Conservation (phyloP, 2,329 filamentous ascomycete genomes). For the Colletotrichum lindemuthianum region DNA sequence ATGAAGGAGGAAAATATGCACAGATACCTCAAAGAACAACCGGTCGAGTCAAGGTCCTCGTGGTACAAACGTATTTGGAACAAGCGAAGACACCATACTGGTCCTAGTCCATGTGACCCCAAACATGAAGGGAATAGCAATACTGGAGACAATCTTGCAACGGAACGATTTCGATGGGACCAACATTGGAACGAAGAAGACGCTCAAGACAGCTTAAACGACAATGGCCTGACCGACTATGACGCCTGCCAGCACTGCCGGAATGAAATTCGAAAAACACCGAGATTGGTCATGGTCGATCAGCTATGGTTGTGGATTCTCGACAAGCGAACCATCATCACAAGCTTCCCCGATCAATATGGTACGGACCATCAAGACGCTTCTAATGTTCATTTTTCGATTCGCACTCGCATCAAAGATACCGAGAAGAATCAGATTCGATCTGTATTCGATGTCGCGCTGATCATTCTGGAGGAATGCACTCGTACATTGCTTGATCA, state of each 20-base stretch:
- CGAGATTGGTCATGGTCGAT: slow-evolving; percentile 53
- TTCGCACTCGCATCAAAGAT: slow-evolving; percentile 46
- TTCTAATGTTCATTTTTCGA: slow-evolving; percentile 52
- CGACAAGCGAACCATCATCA: slow-evolving; percentile 49
- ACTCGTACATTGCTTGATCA: slow-evolving; percentile 53
- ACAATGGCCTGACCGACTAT: too few relatives aligned
- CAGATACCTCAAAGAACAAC: too few relatives aligned
- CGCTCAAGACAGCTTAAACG: too few relatives aligned
- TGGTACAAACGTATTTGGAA: too few relatives aligned
- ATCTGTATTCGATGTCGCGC: slow-evolving; percentile 53
- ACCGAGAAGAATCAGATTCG: slow-evolving; percentile 42
- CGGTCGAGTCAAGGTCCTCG: too few relatives aligned
- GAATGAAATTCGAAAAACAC: slow-evolving; percentile 25
- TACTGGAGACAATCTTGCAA: slow-evolving; percentile 30
- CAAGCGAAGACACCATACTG: too few relatives aligned
- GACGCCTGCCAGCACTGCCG: slow-evolving; percentile 40
- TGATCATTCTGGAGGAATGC: slow-evolving; percentile 55
- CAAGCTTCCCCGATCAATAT: slow-evolving; percentile 53
- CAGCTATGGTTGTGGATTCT: slow-evolving; percentile 56
- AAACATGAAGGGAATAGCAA: slow-evolving; percentile 11
- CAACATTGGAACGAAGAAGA: slow-evolving; percentile 26
- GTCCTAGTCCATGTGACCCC: too few relatives aligned
- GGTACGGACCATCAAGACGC: slow-evolving; percentile 52
- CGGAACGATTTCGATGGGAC: slow-evolving; percentile 31
- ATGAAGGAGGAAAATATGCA: slow-evolving; percentile 39